A percentile compares a stretch with the other conserved stretches of the same genome.
Conservation (phyloP, 257 asterid genomes). For the Paulownia fortunei region DNA sequence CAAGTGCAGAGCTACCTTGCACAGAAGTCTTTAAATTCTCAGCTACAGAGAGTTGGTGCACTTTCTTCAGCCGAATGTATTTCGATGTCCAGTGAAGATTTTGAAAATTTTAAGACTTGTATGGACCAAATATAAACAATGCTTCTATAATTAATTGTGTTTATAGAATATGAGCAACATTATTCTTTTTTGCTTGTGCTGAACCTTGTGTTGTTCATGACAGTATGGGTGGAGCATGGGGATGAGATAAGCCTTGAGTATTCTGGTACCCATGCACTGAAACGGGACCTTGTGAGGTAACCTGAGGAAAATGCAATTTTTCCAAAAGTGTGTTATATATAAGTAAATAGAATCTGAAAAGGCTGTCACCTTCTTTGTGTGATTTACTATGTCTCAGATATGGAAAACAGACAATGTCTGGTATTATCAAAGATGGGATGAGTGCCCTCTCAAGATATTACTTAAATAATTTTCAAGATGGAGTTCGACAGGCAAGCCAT, state of each 20-base stretch:
- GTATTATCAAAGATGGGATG: constrained; percentile 87
- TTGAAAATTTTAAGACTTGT: constrained; percentile 73
- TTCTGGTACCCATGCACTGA: constrained; percentile 95
- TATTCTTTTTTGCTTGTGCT: constrained; percentile 29
- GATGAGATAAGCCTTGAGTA: constrained; percentile 97
- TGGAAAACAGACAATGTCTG: constrained; percentile 92
- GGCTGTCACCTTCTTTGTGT: neutral
- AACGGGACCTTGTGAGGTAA: constrained; percentile 95
- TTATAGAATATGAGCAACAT: neutral
- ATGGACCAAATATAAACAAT: constrained; percentile 39
- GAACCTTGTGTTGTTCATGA: constrained; percentile 38
- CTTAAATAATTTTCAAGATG: constrained; percentile 92
- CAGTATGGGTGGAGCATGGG: constrained; percentile 97
- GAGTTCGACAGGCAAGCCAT: constrained; percentile 79
- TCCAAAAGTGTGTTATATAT: neutral
- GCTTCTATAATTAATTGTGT: constrained; percentile 20
- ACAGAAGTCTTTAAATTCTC: constrained; percentile 72
- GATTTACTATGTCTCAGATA: constrained; percentile 58
- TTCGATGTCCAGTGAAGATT: constrained; percentile 78
- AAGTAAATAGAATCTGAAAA: constrained; percentile 8
- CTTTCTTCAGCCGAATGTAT: constrained; percentile 67
- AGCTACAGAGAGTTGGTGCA: constrained; percentile 80
- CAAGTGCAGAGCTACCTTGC: constrained; percentile 90
- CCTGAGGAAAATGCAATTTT: constrained; percentile 9
- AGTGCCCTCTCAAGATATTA: constrained; percentile 94